Percentiles rank a stretch among this genome's conserved stretches.
phyloP scores from a whole-genome alignment of 176 grass and related monocot genomes.

The Oryza glumipatula region DNA sequence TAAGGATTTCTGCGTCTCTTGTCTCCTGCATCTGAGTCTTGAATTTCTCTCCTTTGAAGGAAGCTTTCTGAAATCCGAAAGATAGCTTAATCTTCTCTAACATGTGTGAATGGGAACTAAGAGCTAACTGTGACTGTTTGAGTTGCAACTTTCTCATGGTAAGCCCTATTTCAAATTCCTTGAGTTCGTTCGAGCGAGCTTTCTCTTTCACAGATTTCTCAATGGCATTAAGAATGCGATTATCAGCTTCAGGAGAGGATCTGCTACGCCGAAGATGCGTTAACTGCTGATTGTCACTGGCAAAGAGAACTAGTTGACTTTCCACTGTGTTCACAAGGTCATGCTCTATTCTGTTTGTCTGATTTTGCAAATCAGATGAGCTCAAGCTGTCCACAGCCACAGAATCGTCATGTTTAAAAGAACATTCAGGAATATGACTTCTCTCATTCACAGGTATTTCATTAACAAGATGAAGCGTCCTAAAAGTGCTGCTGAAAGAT shows the following conservation, averaged over 20 bases:
- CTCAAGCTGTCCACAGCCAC: slow-evolving; percentile 36
- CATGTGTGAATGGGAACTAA: slow-evolving; percentile 67
- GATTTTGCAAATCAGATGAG: slow-evolving; percentile 24
- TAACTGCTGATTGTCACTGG: slow-evolving; percentile 52
- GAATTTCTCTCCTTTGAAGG: slow-evolving; percentile 79
- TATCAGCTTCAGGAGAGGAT: slow-evolving; percentile 44
- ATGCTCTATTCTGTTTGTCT: slow-evolving; percentile 17
- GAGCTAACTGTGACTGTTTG: slow-evolving; percentile 73
- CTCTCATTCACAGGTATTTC: slow-evolving; percentile 46
- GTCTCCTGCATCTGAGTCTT: slow-evolving; percentile 77
- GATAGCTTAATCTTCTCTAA: slow-evolving; percentile 82
- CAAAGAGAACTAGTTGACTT: slow-evolving; percentile 55
- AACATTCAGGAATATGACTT: slow-evolving; percentile 38
- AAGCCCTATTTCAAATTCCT: slow-evolving; percentile 81
- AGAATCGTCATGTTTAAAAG: slow-evolving; percentile 35
- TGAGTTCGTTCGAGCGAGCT: slow-evolving; percentile 79
- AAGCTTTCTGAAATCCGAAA: slow-evolving; percentile 86
- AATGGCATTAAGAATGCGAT: slow-evolving; percentile 59
- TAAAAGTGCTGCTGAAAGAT: slow-evolving; percentile 92
- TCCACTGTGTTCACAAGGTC: slow-evolving; percentile 34
- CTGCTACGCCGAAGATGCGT: slow-evolving; percentile 30
- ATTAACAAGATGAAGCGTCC: slow-evolving; percentile 78
- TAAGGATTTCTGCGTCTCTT: slow-evolving; percentile 62
- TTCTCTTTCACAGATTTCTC: slow-evolving; percentile 83
- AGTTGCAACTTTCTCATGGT: slow-evolving; percentile 77